Conservation (phyloP, 2,329 filamentous ascomycete species). For the Ophiostoma tasmaniense region DNA sequence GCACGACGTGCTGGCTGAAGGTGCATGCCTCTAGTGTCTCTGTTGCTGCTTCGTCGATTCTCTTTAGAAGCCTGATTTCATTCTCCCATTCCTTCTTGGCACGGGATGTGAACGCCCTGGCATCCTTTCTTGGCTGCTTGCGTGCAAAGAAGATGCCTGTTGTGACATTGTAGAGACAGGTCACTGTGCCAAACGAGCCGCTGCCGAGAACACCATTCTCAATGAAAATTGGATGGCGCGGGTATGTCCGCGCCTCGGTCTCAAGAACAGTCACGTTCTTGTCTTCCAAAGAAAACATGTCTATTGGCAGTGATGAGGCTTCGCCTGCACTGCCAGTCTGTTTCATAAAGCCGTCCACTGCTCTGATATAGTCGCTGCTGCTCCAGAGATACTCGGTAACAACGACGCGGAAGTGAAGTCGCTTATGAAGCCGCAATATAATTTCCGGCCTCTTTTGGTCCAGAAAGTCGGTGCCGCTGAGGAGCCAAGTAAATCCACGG, state of each 20-base stretch:
- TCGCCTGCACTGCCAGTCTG: not conserved
- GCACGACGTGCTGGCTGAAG: not conserved
- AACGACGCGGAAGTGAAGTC: not conserved
- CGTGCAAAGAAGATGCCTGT: not conserved
- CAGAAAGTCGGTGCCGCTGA: not conserved
- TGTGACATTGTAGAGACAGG: not conserved
- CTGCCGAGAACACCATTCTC: not conserved
- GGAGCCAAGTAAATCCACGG: not conserved
- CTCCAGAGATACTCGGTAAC: not conserved
- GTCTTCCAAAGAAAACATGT: not conserved
- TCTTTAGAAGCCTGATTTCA: not conserved
- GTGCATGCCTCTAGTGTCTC: not conserved
- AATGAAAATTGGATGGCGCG: not conserved
- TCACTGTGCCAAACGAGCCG: not conserved
- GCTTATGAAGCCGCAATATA: not conserved
- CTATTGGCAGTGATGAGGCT: not conserved
- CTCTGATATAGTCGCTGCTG: not conserved
- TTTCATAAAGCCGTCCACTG: not conserved
- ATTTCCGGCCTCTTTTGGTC: not conserved
- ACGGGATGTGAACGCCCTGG: not conserved
- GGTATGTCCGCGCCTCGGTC: not conserved
- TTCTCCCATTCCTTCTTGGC: not conserved
- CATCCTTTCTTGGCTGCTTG: not conserved
- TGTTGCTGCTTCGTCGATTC: not conserved
- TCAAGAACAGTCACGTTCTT: not conserved